phyloP scores from a whole-genome alignment of 2,329 filamentous ascomycete species.

The Clonostachys rhizophaga region DNA sequence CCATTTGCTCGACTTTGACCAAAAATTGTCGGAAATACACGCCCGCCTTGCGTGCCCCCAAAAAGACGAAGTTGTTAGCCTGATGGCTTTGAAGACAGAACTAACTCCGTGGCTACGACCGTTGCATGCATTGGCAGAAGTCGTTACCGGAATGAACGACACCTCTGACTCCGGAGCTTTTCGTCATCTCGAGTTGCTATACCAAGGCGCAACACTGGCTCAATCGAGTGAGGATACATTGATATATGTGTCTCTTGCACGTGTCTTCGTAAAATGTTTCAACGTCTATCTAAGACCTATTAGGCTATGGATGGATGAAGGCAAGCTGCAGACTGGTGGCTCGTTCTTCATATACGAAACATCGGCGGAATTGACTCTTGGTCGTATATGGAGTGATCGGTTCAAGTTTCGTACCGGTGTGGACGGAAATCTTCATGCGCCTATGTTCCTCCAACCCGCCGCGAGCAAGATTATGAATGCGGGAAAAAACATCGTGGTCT shows the following conservation, averaged over 20 bases:
- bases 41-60: slow-evolving; percentile 53
- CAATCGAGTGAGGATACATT: slow-evolving; percentile 64
- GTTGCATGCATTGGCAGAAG: slow-evolving; percentile 54
- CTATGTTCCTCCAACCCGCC: slow-evolving; percentile 68
- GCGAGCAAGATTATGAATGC: slow-evolving; percentile 74
- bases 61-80: slow-evolving; percentile 57
- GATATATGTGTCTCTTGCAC: slow-evolving; percentile 59
- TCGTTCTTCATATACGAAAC: slow-evolving; percentile 72
- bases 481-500: slow-evolving; percentile 81
- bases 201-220: slow-evolving; percentile 61
- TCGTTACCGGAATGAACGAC: slow-evolving; percentile 54
- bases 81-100: slow-evolving; percentile 57
- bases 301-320: slow-evolving; percentile 78
- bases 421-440: slow-evolving; percentile 60
- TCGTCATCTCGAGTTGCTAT: slow-evolving; percentile 74
- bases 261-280: slow-evolving; percentile 77
- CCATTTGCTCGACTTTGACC: slow-evolving; percentile 55
- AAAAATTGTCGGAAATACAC: slow-evolving; percentile 54
- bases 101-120: slow-evolving; percentile 48
- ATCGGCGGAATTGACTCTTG: slow-evolving; percentile 41
- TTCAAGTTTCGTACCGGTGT: slow-evolving; percentile 62
- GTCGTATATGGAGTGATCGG: slow-evolving; percentile 71
- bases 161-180: slow-evolving; percentile 52
- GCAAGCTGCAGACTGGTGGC: slow-evolving; percentile 61
- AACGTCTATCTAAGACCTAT: slow-evolving; percentile 78